Conservation (phyloP, 208 protist genomes). For the Naegleria lovaniensis region DNA sequence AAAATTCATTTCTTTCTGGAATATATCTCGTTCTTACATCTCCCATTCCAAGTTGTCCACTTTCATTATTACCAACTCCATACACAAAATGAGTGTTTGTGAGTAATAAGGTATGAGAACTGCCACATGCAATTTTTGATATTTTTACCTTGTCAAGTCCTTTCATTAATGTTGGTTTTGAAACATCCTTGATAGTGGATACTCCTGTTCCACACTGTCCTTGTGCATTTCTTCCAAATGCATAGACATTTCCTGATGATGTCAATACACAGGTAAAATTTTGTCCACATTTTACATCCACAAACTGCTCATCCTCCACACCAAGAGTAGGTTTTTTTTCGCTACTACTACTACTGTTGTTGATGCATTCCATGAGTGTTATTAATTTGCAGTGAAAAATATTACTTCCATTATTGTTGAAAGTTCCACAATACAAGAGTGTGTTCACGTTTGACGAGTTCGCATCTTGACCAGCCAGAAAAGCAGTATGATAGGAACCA, state of each 20-base stretch:
- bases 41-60: not conserved
- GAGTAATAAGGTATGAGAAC: not conserved
- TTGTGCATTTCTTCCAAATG: not conserved
- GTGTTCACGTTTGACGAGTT: too few relatives aligned
- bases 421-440: too few relatives aligned
- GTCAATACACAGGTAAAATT: not conserved
- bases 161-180: too few relatives aligned
- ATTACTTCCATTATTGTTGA: too few relatives aligned
- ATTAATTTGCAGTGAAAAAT: too few relatives aligned
- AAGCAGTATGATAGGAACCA: too few relatives aligned
- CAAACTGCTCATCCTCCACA: not conserved
- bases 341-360: too few relatives aligned
- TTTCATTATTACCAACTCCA: not conserved
- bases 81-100: not conserved
- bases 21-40: not conserved
- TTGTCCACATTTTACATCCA: not conserved
- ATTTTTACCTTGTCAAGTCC: too few relatives aligned
- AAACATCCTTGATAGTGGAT: too few relatives aligned
- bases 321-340: too few relatives aligned
- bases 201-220: not conserved
- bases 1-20: not conserved
- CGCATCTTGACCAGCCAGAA: too few relatives aligned
- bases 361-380: too few relatives aligned
- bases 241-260: not conserved
- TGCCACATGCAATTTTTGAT: not conserved